These are phyloP conservation scores for Astraeus odoratus DNA, from an alignment of 768 basidiomycete genomes.

Conservation along the genomic window DNA sequence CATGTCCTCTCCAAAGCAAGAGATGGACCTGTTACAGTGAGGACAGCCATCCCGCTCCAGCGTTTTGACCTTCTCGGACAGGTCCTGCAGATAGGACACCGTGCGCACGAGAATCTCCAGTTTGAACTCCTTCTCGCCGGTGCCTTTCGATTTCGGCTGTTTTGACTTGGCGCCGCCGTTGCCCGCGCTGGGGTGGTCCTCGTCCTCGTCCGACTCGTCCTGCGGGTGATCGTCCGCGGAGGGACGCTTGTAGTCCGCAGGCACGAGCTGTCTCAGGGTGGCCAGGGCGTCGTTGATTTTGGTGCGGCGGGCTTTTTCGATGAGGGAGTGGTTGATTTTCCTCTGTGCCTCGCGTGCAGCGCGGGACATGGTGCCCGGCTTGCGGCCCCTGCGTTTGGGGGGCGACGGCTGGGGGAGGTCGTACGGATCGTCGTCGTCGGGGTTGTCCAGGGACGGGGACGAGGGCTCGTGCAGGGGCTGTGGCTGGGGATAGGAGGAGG, in stretches of 20 bases:
- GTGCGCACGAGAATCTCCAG: conserved; percentile 84
- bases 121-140: conserved; percentile 85
- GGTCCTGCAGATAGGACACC: conserved; percentile 68
- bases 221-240: conserved; percentile 15
- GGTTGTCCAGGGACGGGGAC: conserved; percentile 14
- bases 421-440: conserved; percentile 23
- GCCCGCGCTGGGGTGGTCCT: conserved; percentile 21
- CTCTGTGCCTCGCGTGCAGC: conserved; percentile 79
- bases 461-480: background rate
- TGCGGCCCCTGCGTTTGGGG: conserved; percentile 62
- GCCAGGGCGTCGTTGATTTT: conserved; percentile 93
- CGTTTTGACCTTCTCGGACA: conserved; percentile 48
- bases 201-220: conserved; percentile 29
- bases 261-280: conserved; percentile 71
- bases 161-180: conserved; percentile 12
- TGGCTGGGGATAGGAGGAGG: conserved; percentile 4
- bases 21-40: conserved; percentile 16
- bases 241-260: conserved; percentile 40
- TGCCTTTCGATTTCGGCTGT: conserved; percentile 23
- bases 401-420: conserved; percentile 16
- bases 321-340: conserved; percentile 90
- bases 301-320: conserved; percentile 88
- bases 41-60: conserved; percentile 30
- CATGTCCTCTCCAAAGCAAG: conserved; percentile 5
- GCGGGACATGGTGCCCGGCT: conserved; percentile 66